These are phyloP conservation scores for Akanthomyces dipterigenus DNA, from an alignment of 2,329 filamentous ascomycete species.

Conservation along the genomic window DNA sequence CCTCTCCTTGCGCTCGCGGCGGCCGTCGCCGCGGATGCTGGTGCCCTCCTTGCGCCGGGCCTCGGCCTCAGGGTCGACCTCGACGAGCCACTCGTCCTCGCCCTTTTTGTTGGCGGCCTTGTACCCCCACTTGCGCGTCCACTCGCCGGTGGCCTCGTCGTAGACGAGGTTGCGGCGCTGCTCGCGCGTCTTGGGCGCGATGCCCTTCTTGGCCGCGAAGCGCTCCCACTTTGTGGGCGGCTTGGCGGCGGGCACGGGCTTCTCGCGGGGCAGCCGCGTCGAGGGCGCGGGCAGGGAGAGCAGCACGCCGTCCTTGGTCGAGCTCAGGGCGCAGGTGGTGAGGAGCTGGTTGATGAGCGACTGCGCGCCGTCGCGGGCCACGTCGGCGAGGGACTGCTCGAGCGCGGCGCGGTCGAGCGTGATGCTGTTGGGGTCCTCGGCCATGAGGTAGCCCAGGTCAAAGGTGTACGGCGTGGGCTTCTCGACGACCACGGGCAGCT, in stretches of 20 bases:
- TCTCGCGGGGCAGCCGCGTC: conserved; percentile 79
- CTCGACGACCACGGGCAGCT: conserved; percentile 58
- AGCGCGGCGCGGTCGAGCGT: conserved; percentile 44
- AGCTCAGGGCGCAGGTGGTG: conserved; percentile 73
- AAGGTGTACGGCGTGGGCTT: conserved; percentile 90
- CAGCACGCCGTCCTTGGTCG: conserved; percentile 63
- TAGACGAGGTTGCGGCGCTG: conserved; percentile 68
- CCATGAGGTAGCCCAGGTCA: conserved; percentile 82
- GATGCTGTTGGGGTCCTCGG: conserved; percentile 80
- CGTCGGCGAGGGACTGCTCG: conserved; percentile 63
- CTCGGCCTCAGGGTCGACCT: conserved; percentile 76
- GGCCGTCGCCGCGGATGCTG: conserved; percentile 54
- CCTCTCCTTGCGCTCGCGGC: conserved; percentile 59
- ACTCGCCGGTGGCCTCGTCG: conserved; percentile 78
- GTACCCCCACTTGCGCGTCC: conserved; percentile 93
- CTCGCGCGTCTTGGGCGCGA: conserved; percentile 80
- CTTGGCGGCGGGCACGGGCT: conserved; percentile 77
- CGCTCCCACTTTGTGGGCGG: conserved; percentile 89
- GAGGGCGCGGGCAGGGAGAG: conserved; percentile 66
- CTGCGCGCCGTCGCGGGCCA: conserved; percentile 86
- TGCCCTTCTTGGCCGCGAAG: conserved; percentile 96
- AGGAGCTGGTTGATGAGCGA: conserved; percentile 91
- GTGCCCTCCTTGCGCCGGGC: conserved; percentile 55
- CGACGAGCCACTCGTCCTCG: conserved; percentile 82
- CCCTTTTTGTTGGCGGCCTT: conserved; percentile 81